Percentiles rank a stretch among this genome's conserved stretches.
These are phyloP conservation scores for Bretziella fagacearum DNA, from an alignment of 2,329 filamentous ascomycete genomes.

Conservation along the genomic window DNA sequence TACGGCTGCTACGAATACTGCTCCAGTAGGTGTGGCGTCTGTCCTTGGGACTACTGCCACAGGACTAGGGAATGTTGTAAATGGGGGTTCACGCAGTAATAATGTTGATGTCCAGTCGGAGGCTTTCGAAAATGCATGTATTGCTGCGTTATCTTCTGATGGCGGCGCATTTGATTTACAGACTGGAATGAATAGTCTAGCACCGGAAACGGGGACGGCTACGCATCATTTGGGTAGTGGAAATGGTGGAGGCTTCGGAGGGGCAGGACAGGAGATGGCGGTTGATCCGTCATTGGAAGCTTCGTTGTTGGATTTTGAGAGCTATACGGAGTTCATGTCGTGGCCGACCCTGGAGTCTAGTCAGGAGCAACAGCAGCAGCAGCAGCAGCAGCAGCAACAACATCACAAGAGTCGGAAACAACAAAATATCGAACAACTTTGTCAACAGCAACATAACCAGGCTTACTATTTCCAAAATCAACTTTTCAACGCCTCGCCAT, in stretches of 20 bases:
- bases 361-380: background rate
- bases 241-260: too few species aligned
- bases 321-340: slow-evolving; percentile 2
- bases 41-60: background rate
- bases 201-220: background rate
- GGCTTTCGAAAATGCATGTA: background rate
- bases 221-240: too few species aligned
- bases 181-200: background rate
- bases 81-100: background rate
- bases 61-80: background rate
- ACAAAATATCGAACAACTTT: background rate
- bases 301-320: slow-evolving; percentile 5
- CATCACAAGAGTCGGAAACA: background rate
- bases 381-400: slow-evolving; percentile 1
- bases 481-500: background rate
- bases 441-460: slow-evolving; percentile 1
- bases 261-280: background rate
- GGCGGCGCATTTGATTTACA: background rate
- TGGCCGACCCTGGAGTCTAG: background rate
- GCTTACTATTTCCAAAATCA: background rate
- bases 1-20: background rate
- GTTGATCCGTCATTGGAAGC: slow-evolving; percentile 2
- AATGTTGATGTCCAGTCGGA: background rate
- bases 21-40: background rate
- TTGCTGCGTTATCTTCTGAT: background rate